phyloP scores from a whole-genome alignment of 345 rosid species.

The Ceriops decandra region DNA sequence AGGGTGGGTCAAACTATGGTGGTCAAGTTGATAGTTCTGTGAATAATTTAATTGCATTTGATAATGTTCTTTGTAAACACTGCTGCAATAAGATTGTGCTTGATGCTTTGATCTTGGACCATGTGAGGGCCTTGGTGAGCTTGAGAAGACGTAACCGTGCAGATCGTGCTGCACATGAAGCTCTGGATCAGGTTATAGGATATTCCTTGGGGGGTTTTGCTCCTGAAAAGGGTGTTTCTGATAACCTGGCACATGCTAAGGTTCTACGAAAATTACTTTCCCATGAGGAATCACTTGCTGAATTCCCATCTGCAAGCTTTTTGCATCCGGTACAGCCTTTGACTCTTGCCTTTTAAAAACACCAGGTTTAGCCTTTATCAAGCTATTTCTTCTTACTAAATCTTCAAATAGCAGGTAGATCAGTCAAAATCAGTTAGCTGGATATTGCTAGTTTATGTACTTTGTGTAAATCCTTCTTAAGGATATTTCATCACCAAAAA shows the following conservation, averaged over 20 bases:
- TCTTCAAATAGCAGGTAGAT: constrained; percentile 8
- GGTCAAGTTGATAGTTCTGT: constrained; percentile 51
- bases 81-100: constrained; percentile 72
- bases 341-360: constrained; percentile 4
- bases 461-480: not conserved
- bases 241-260: constrained; percentile 26
- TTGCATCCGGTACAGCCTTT: constrained; percentile 56
- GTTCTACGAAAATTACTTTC: constrained; percentile 46
- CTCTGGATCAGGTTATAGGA: constrained; percentile 60
- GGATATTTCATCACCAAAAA: not conserved
- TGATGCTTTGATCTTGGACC: constrained; percentile 77
- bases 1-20: constrained; percentile 60
- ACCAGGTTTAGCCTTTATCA: constrained; percentile 3
- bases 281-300: constrained; percentile 81
- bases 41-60: constrained; percentile 45
- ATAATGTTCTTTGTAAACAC: constrained; percentile 61
- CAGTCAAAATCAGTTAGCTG: constrained; percentile 2
- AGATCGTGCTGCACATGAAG: constrained; percentile 57
- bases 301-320: constrained; percentile 88
- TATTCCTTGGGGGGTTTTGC: constrained; percentile 35
- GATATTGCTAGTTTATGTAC: not conserved
- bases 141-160: constrained; percentile 69
- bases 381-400: not conserved
- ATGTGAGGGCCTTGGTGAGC: constrained; percentile 79
- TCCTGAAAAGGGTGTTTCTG: constrained; percentile 39